These are phyloP conservation scores for Zygosaccharomyces kombuchaensis DNA, from an alignment of 805 yeast species.

Conservation along the genomic window DNA sequence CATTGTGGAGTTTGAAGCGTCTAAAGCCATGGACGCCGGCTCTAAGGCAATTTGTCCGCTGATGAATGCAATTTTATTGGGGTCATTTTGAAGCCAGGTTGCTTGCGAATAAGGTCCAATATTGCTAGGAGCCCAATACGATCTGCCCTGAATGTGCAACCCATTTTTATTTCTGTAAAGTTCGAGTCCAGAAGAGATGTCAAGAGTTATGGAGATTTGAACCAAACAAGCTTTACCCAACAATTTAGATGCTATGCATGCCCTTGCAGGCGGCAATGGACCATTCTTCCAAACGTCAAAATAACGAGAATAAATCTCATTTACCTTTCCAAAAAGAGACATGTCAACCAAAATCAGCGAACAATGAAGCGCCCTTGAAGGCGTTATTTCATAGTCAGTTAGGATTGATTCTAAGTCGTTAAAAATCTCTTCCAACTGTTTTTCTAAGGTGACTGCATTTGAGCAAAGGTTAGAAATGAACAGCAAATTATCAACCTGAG, in stretches of 20 bases:
- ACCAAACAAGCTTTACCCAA: slow-evolving; percentile 25
- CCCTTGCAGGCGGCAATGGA: slow-evolving; percentile 82
- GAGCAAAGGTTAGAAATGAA: slow-evolving; percentile 45
- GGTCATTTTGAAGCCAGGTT: slow-evolving; percentile 42
- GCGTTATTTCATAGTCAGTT: slow-evolving; percentile 28
- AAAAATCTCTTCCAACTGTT: slow-evolving; percentile 51
- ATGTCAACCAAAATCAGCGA: slow-evolving; percentile 61
- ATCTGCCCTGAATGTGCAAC: slow-evolving; percentile 84
- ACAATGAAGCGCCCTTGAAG: slow-evolving; percentile 52
- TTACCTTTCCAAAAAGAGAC: slow-evolving; percentile 58
- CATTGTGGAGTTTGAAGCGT: slow-evolving; percentile 21
- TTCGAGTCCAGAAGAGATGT: slow-evolving; percentile 24
- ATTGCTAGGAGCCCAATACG: slow-evolving; percentile 98
- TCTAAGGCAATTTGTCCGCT: slow-evolving; percentile 91
- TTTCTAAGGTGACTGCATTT: slow-evolving; percentile 28
- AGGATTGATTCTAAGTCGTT: slow-evolving; percentile 39
- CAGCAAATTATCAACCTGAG: slow-evolving; percentile 30
- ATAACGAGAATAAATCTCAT: slow-evolving; percentile 51
- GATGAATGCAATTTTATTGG: slow-evolving; percentile 50
- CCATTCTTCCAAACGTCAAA: slow-evolving; percentile 41
- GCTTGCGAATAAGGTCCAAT: slow-evolving; percentile 97
- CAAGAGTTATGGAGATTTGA: slow-evolving; percentile 58
- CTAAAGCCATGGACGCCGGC: slow-evolving; percentile 63
- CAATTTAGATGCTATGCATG: slow-evolving; percentile 66
- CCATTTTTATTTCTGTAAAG: slow-evolving; percentile 48